phyloP scores from a whole-genome alignment of 2,329 filamentous ascomycete species.

The Phyllosticta citrichinensis region DNA sequence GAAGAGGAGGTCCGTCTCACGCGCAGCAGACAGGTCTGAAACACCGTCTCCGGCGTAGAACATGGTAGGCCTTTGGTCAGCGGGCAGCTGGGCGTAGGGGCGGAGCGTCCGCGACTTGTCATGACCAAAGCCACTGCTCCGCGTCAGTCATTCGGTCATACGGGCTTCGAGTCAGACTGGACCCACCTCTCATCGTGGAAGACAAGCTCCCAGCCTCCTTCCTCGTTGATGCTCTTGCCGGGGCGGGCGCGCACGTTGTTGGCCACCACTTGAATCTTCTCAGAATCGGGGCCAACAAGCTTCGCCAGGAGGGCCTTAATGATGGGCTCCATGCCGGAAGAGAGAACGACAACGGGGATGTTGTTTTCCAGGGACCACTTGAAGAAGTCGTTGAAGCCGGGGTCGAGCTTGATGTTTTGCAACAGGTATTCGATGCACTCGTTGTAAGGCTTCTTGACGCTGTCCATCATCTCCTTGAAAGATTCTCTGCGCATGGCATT shows the following conservation, averaged over 20 bases:
- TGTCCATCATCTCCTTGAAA: slow-evolving; percentile 89
- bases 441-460: slow-evolving; percentile 67
- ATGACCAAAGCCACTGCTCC: slow-evolving; percentile 65
- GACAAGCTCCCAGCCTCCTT: slow-evolving; percentile 76
- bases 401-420: slow-evolving; percentile 79
- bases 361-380: slow-evolving; percentile 71
- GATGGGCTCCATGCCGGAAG: slow-evolving; percentile 84
- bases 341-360: slow-evolving; percentile 84
- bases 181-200: slow-evolving; percentile 70
- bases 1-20: slow-evolving; percentile 51
- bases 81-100: slow-evolving; percentile 68
- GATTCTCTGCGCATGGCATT: slow-evolving; percentile 45
- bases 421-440: slow-evolving; percentile 71
- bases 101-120: slow-evolving; percentile 91
- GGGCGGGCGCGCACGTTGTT: slow-evolving; percentile 63
- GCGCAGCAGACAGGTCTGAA: slow-evolving; percentile 81
- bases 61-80: slow-evolving; percentile 61
- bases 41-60: slow-evolving; percentile 96
- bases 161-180: slow-evolving; percentile 24
- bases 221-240: slow-evolving; percentile 65
- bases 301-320: slow-evolving; percentile 75
- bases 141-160: background rate
- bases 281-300: slow-evolving; percentile 67
- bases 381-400: slow-evolving; percentile 80
- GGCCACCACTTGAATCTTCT: slow-evolving; percentile 79